Evolutionary conservation across 345 rosid genomes (phyloP).

Genomic region (Rubroshorea leprosula): DNA sequence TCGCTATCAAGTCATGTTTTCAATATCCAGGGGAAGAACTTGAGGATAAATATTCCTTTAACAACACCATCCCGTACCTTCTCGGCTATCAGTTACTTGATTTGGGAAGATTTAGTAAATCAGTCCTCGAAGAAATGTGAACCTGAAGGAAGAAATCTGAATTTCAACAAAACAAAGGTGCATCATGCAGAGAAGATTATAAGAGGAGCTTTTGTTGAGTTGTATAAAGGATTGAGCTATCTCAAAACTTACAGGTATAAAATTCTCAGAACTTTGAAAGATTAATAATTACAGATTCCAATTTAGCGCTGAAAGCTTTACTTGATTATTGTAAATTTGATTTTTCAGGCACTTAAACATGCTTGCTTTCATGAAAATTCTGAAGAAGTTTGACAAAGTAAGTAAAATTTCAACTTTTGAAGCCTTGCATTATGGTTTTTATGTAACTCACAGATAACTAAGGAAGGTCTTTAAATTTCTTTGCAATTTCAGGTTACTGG

Average conservation of each 20-base stretch:
- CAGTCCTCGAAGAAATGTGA: slow-evolving; percentile 59
- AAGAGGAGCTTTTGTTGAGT: slow-evolving; percentile 73
- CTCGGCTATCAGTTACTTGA: slow-evolving; percentile 70
- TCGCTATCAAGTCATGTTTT: slow-evolving; percentile 49
- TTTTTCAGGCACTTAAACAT: slow-evolving; percentile 81
- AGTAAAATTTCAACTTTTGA: slow-evolving; percentile 10
- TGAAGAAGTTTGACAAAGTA: slow-evolving; percentile 95
- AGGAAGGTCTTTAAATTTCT: slow-evolving; percentile 3
- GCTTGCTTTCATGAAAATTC: slow-evolving; percentile 92
- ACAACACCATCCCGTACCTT: slow-evolving; percentile 78
- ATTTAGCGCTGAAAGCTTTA: neutral
- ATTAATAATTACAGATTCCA: neutral
- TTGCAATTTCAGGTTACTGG: slow-evolving; percentile 56
- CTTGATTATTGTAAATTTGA: neutral
- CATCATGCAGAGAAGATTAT: slow-evolving; percentile 91
- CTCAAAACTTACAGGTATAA: slow-evolving; percentile 80
- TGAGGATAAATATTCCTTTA: slow-evolving; percentile 79
- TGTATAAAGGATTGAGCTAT: slow-evolving; percentile 79
- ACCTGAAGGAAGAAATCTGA: slow-evolving; percentile 50
- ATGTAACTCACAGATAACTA: slow-evolving; percentile 4
- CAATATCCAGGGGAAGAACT: slow-evolving; percentile 69
- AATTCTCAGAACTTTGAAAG: neutral
- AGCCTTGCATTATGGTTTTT: neutral
- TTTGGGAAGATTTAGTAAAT: slow-evolving; percentile 65
- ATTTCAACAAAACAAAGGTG: slow-evolving; percentile 75